A percentile compares a stretch with the other conserved stretches of the same genome.
Evolutionary conservation across 1,139 yeast species (phyloP).

Genomic region (Debaryomycetaceae sp.): DNA sequence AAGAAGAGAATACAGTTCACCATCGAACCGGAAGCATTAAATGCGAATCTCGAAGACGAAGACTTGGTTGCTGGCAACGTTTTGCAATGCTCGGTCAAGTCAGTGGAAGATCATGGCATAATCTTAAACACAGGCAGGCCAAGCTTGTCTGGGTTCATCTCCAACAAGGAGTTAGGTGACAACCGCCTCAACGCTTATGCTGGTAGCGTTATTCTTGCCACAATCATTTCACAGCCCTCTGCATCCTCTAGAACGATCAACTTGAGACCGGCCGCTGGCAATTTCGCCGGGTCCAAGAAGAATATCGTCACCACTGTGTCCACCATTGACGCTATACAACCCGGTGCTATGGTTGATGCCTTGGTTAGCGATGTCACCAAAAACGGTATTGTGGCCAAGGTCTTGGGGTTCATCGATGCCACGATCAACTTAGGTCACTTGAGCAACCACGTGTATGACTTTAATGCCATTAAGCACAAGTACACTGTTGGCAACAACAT

Average conservation of each 20-base stretch:
- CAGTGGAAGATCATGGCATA: constrained; percentile 90
- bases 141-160: constrained; percentile 62
- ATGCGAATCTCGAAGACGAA: constrained; percentile 55
- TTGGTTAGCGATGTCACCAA: constrained; percentile 54
- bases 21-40: constrained; percentile 72
- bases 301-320: constrained; percentile 51
- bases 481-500: constrained; percentile 63
- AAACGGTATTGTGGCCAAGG: constrained; percentile 63
- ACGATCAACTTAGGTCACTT: constrained; percentile 67
- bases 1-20: constrained; percentile 66
- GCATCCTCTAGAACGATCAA: constrained; percentile 58
- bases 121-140: constrained; percentile 66
- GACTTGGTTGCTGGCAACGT: constrained; percentile 61
- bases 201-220: constrained; percentile 50
- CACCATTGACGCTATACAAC: constrained; percentile 73
- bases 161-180: constrained; percentile 55
- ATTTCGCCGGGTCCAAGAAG: constrained; percentile 35
- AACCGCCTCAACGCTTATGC: constrained; percentile 12
- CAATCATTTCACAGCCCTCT: constrained; percentile 40
- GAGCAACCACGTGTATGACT: constrained; percentile 34
- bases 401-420: constrained; percentile 72
- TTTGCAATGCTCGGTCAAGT: constrained; percentile 71
- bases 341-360: constrained; percentile 81
- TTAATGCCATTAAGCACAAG: constrained; percentile 51
- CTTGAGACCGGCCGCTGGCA: constrained; percentile 43